Evolutionary conservation across 2,329 filamentous ascomycete species (phyloP), one percentile per base, ranked within the genome.

Genomic region (Penicillium sp.): DNA sequence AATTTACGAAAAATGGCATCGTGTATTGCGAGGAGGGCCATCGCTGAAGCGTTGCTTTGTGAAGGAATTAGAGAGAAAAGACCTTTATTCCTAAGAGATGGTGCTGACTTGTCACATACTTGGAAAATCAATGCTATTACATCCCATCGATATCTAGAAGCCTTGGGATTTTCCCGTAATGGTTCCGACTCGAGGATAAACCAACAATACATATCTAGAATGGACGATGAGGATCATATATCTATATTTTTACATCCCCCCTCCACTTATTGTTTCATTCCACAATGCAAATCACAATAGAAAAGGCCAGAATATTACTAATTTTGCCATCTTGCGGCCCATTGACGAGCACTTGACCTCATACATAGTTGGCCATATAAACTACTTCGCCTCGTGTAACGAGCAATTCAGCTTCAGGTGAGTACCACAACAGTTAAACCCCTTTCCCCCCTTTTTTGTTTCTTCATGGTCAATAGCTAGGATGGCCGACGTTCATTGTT

Each of bases 1-100:
- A 52, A 6, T 56, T 55, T 38, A n/a, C 49, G 8, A 41, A 54
- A 31, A 50, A 60, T 52, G 50, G 45, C 12, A 38, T 3, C 6
- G 44, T 56, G 52, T 37, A 52, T 37, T 56, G 55, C 18, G 55
- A 58, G 13, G 46, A 58, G 9, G 49, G 57, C 18, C 49, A 41
- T 21, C 55, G 57, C 40, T 32, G 57, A 12, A 58, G 52, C 31
- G 52, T 56, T 37, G 46, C 54, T 56, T 52, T 34, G 32, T 55
- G 41, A 42, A 44, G 21, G 37, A 52, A 38, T 34, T 44, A 10
- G 53, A 23, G 7, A 18, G 7, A 18, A 31, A 25, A 47, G 32
- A 27, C 31, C 44, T 9, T 15, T 29, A 2, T 15, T 34, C 6
- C 29, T 52, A 12, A 52, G 6, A 27, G 3, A 32, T 42, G 53